A percentile compares a stretch with the other conserved stretches of the same genome.
Conservation (phyloP, 2,329 filamentous ascomycete genomes). For the Aureobasidium zeae region DNA sequence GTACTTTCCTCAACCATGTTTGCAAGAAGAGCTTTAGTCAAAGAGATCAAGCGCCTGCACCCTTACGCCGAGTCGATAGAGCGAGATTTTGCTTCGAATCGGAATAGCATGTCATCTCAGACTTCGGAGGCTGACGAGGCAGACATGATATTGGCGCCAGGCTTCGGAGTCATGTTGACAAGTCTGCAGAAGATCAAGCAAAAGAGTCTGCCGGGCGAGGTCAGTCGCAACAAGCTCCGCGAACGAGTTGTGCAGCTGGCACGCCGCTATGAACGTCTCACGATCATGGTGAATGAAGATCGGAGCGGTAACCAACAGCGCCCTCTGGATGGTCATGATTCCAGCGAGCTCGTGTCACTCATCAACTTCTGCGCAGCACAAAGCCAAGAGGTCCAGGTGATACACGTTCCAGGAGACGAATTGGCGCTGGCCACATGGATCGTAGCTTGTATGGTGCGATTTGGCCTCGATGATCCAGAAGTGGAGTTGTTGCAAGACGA, state of each 20-base stretch:
- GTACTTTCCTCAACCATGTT: conserved; percentile 45
- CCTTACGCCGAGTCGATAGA: conserved; percentile 48
- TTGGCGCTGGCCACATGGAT: conserved; percentile 29
- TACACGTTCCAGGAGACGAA: conserved; percentile 37
- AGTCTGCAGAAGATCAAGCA: conserved; percentile 66
- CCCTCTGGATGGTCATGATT: conserved; percentile 26
- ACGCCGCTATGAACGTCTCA: conserved; percentile 55
- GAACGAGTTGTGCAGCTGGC: conserved; percentile 47
- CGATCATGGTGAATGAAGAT: conserved; percentile 55
- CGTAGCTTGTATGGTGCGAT: conserved; percentile 26
- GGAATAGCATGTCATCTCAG: conserved; percentile 3
- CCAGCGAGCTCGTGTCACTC: conserved; percentile 27
- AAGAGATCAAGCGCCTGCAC: conserved; percentile 42
- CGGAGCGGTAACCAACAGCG: conserved; percentile 1
- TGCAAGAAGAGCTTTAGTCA: conserved; percentile 40
- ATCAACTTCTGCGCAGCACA: conserved; percentile 37
- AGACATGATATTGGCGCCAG: conserved; percentile 63
- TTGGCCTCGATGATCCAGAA: conserved; percentile 27
- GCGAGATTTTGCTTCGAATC: conserved; percentile 44
- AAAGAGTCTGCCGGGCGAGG: conserved; percentile 55
- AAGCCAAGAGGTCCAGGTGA: conserved; percentile 30
- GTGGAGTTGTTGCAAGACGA: conserved; percentile 39
- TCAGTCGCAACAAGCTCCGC: conserved; percentile 38
- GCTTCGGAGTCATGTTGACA: conserved; percentile 59
- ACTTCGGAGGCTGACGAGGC: conserved; percentile 42